These are phyloP conservation scores for Starmerella stellata DNA, from an alignment of 805 yeast genomes.

Conservation along the genomic window DNA sequence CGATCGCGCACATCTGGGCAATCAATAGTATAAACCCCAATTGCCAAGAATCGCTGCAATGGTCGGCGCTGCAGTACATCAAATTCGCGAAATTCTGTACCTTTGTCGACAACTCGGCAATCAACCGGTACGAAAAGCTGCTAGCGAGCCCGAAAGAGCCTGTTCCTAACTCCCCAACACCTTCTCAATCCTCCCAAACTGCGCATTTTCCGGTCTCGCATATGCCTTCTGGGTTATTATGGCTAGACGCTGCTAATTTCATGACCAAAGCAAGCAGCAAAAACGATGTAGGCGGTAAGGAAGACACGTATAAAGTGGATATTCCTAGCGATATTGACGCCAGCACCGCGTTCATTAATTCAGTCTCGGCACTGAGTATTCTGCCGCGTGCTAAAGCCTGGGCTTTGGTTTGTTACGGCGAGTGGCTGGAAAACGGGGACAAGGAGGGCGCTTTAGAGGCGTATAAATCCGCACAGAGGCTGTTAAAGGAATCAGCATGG, in stretches of 20 bases:
- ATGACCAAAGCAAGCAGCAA: not conserved
- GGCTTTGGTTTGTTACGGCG: conserved; percentile 11
- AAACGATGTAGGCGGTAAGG: not conserved
- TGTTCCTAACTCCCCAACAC: no score
- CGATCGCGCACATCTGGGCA: conserved; percentile 26
- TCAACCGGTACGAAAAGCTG: conserved; percentile 1
- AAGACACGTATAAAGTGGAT: conserved; percentile 3
- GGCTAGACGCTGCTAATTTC: conserved; percentile 14
- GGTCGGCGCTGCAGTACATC: conserved; percentile 48
- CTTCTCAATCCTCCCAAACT: no score
- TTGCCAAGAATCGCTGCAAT: conserved; percentile 20
- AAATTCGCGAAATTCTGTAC: conserved; percentile 34
- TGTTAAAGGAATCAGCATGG: conserved; percentile 7
- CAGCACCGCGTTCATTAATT: conserved; percentile 8
- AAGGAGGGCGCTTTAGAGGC: conserved; percentile 11
- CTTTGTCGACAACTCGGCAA: not conserved
- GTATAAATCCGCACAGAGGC: conserved; percentile 6
- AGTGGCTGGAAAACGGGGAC: conserved; percentile 7
- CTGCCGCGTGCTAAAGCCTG: conserved; percentile 9
- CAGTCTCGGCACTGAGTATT: conserved; percentile 11
- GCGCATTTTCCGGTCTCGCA: no score
- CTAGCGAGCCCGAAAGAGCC: conserved; percentile 7
- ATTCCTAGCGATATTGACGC: not conserved
- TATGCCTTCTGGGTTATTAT: conserved; percentile 12
- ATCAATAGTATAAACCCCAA: conserved; percentile 18